phyloP scores from a whole-genome alignment of 257 asterid species.

The Catharanthus roseus region DNA sequence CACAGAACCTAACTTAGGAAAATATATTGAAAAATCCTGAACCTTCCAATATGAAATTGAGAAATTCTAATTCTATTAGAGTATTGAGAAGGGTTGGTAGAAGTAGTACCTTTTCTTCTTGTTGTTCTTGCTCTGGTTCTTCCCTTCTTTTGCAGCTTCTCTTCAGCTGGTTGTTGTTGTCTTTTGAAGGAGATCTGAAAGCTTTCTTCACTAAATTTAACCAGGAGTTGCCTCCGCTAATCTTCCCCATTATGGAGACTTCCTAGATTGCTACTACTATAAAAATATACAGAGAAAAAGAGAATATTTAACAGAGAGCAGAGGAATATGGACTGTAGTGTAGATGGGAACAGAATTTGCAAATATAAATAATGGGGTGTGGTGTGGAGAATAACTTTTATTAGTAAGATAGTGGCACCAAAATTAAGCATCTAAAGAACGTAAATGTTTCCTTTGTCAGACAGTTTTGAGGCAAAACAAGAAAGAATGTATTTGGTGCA shows the following conservation, averaged over 20 bases:
- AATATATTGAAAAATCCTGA: too few species aligned
- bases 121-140: conserved; percentile 34
- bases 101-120: conserved; percentile 49
- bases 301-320: background rate
- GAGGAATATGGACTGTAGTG: background rate
- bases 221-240: conserved; percentile 63
- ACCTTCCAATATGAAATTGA: too few species aligned
- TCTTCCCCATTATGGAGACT: conserved; percentile 58
- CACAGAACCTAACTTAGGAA: too few species aligned
- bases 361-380: too few species aligned
- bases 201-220: conserved; percentile 59
- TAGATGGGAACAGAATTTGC: background rate
- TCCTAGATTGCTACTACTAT: background rate
- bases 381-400: background rate
- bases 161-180: conserved; percentile 23
- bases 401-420: conserved; percentile 9
- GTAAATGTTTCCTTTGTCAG: conserved; percentile 15
- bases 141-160: conserved; percentile 34
- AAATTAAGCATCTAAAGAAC: conserved; percentile 5
- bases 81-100: too few species aligned
- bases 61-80: too few species aligned
- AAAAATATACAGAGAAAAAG: background rate
- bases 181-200: conserved; percentile 59
- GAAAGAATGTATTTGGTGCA: conserved; percentile 12
- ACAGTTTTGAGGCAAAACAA: conserved; percentile 9